Evolutionary conservation across 495 filamentous ascomycete species (phyloP).

Genomic region (Saxophila tyrrhenica): DNA sequence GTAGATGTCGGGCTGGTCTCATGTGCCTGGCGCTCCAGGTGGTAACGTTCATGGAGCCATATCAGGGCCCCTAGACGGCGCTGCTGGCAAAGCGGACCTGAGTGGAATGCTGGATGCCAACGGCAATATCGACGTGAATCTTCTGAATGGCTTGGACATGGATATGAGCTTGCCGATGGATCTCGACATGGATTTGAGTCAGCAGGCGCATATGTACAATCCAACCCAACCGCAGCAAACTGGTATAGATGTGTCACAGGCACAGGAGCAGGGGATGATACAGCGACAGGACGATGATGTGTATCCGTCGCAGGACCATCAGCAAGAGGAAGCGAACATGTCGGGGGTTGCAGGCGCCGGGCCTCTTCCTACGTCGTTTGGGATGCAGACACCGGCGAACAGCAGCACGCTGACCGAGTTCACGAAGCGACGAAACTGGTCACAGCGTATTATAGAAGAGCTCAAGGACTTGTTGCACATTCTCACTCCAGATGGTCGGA

Average conservation of each 20-base stretch:
- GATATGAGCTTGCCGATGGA: constrained; percentile 24
- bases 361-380: constrained; percentile 45
- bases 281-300: constrained; percentile 5
- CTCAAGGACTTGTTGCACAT: constrained; percentile 83
- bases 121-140: constrained; percentile 3
- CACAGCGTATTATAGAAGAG: constrained; percentile 77
- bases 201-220: constrained; percentile 7
- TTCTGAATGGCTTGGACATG: constrained; percentile 13
- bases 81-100: neutral
- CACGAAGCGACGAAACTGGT: constrained; percentile 80
- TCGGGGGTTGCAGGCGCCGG: constrained; percentile 42
- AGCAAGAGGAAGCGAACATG: constrained; percentile 23
- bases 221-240: constrained; percentile 9
- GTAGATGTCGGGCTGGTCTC: neutral
- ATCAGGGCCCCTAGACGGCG: neutral
- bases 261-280: neutral
- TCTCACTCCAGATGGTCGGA: constrained; percentile 68
- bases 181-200: constrained; percentile 21
- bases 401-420: constrained; percentile 67
- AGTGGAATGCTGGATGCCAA: constrained; percentile 5
- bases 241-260: neutral
- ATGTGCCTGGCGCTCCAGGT: neutral
- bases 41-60: neutral
- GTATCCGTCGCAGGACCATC: constrained; percentile 9
- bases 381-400: constrained; percentile 34